Evolutionary conservation across 164 flowering plant genomes (phyloP).

Genomic region (Aristolochia contorta): DNA sequence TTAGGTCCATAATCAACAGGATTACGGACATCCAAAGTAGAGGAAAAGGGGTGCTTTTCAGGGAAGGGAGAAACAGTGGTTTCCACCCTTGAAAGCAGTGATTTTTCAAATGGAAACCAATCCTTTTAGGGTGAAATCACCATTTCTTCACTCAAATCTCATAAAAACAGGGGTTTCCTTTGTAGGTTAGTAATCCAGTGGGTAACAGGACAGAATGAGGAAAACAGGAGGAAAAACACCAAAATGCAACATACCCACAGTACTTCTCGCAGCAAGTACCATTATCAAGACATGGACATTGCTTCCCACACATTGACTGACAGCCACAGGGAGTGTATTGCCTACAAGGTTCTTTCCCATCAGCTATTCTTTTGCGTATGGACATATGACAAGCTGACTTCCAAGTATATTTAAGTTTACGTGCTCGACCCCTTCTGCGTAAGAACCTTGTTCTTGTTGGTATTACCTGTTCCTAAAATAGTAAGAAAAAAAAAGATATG

Average conservation of each 20-base stretch:
- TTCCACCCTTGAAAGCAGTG: too few relatives aligned
- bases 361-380: conserved; percentile 77
- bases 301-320: conserved; percentile 69
- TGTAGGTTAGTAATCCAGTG: too few relatives aligned
- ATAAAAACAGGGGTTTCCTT: too few relatives aligned
- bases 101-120: too few relatives aligned
- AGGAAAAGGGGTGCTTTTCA: too few relatives aligned
- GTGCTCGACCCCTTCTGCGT: conserved; percentile 75
- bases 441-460: conserved; percentile 50
- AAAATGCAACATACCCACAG: conserved; percentile 67
- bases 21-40: too few relatives aligned
- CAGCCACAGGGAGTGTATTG: conserved; percentile 93
- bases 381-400: conserved; percentile 91
- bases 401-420: conserved; percentile 81
- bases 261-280: conserved; percentile 98
- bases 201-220: too few relatives aligned
- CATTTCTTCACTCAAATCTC: too few relatives aligned
- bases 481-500: not conserved
- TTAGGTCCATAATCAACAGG: too few relatives aligned
- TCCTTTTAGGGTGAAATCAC: too few relatives aligned
- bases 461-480: conserved; percentile 49
- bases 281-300: conserved; percentile 72
- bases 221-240: too few relatives aligned
- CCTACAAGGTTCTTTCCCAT: conserved; percentile 70
- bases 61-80: too few relatives aligned